Conservation (phyloP, 176 grass and related monocot species). For the Elaeis guineensis region DNA sequence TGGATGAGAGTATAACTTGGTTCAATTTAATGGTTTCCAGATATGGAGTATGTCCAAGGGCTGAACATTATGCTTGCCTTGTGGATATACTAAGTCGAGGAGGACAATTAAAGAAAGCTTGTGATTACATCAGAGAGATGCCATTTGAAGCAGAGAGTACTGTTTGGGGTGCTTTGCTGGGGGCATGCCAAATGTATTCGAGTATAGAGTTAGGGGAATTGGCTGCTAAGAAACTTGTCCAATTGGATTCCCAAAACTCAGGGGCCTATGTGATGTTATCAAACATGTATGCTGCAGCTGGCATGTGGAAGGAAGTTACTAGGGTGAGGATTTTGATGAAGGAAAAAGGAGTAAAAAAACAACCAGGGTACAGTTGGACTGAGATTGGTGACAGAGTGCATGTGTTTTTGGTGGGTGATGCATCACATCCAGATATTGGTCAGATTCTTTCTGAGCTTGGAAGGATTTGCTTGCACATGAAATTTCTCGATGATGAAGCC, state of each 20-base stretch:
- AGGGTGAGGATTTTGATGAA: conserved; percentile 71
- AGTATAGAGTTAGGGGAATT: conserved; percentile 75
- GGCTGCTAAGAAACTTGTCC: conserved; percentile 62
- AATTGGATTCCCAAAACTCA: conserved; percentile 47
- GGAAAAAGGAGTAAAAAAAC: conserved; percentile 78
- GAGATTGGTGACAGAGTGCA: conserved; percentile 75
- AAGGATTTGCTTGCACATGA: conserved; percentile 77
- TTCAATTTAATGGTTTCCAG: conserved; percentile 68
- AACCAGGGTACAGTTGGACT: conserved; percentile 82
- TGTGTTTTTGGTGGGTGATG: conserved; percentile 75
- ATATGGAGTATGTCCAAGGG: conserved; percentile 37
- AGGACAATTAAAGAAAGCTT: conserved; percentile 67
- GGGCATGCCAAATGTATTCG: conserved; percentile 50
- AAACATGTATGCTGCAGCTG: conserved; percentile 80
- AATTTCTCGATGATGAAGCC: conserved; percentile 29
- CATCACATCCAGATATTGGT: conserved; percentile 70
- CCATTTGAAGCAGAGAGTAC: conserved; percentile 52
- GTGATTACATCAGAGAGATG: conserved; percentile 59
- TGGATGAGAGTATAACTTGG: conserved; percentile 63
- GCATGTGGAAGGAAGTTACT: conserved; percentile 78
- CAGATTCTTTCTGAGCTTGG: conserved; percentile 46
- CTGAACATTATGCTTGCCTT: conserved; percentile 78
- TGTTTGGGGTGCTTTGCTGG: conserved; percentile 60
- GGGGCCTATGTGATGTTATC: conserved; percentile 82
- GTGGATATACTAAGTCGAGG: conserved; percentile 70